Percentiles rank a stretch among this genome's conserved stretches.
Evolutionary conservation across 2,329 filamentous ascomycete species (phyloP).

Genomic region (Pseudogymnoascus sp.): DNA sequence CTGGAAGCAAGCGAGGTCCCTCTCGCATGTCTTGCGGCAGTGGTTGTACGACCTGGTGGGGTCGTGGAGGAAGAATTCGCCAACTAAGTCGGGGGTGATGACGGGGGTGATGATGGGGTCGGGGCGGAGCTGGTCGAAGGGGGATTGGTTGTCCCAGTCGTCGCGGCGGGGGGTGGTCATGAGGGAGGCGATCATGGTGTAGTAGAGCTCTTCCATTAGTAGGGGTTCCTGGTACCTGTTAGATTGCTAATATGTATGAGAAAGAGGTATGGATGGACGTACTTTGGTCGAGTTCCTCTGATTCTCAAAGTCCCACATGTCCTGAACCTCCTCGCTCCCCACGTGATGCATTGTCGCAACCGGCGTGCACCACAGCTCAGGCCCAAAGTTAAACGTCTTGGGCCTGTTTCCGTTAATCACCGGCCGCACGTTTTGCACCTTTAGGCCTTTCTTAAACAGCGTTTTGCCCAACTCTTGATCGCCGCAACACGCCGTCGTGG

Average conservation of each 20-base stretch:
- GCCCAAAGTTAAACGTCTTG: conserved; percentile 39
- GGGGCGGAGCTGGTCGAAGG: conserved; percentile 40
- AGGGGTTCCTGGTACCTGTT: conserved; percentile 32
- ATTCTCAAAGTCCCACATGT: conserved; percentile 47
- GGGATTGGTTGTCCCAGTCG: conserved; percentile 47
- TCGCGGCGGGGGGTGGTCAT: conserved; percentile 34
- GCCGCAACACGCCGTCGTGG: conserved; percentile 41
- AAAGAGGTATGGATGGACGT: not conserved
- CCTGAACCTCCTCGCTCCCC: conserved; percentile 43
- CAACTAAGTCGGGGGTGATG: not conserved
- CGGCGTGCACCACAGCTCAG: conserved; percentile 46
- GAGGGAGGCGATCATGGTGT: conserved; percentile 40
- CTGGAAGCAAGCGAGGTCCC: conserved; percentile 29
- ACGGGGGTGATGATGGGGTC: conserved; percentile 4
- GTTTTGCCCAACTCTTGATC: conserved; percentile 43
- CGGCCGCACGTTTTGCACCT: conserved; percentile 41
- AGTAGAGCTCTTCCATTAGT: conserved; percentile 43
- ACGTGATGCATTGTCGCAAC: conserved; percentile 51
- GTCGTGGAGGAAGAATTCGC: conserved; percentile 32
- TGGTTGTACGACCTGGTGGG: conserved; percentile 37
- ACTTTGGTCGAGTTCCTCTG: conserved; percentile 16
- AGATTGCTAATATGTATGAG: not conserved
- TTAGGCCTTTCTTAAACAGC: conserved; percentile 39
- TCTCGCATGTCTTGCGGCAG: conserved; percentile 44
- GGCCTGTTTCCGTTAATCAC: conserved; percentile 50